phyloP scores from a whole-genome alignment of 106 monocot species.

The Amphibolis antarctica region DNA sequence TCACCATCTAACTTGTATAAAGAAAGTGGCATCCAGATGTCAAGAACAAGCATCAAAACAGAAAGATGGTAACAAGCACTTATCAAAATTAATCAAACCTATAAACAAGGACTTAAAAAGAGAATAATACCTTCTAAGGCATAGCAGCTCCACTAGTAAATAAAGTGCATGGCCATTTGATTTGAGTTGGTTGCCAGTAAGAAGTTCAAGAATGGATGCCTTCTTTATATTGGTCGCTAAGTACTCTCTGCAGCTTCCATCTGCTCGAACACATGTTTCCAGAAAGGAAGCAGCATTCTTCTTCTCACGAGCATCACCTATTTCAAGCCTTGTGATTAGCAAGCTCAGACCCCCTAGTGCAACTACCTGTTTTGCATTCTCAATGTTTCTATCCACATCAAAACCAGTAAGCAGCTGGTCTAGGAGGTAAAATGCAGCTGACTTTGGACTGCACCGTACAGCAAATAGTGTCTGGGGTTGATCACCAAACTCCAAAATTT shows the following conservation, averaged over 20 bases:
- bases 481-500: conserved; percentile 48
- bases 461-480: conserved; percentile 35
- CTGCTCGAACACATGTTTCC: conserved; percentile 44
- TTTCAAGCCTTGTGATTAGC: conserved; percentile 46
- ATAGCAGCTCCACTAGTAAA: conserved; percentile 52
- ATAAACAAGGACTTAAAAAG: no score
- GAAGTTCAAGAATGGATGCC: conserved; percentile 45
- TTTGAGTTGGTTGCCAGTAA: conserved; percentile 51
- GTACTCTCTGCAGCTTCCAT: conserved; percentile 53
- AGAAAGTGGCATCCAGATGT: no score
- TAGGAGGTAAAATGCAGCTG: conserved; percentile 58
- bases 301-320: conserved; percentile 38
- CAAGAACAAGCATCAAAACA: no score
- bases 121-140: conserved; percentile 42
- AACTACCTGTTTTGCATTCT: conserved; percentile 70
- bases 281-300: conserved; percentile 39
- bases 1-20: no score
- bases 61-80: no score
- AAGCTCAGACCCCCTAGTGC: conserved; percentile 46
- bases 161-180: conserved; percentile 46
- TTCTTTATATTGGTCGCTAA: conserved; percentile 57
- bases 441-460: conserved; percentile 45
- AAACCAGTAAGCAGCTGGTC: conserved; percentile 64
- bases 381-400: conserved; percentile 61
- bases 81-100: no score